These are phyloP conservation scores for Metarhizium brunneum DNA, from an alignment of 2,329 filamentous ascomycete species.

Conservation along the genomic window DNA sequence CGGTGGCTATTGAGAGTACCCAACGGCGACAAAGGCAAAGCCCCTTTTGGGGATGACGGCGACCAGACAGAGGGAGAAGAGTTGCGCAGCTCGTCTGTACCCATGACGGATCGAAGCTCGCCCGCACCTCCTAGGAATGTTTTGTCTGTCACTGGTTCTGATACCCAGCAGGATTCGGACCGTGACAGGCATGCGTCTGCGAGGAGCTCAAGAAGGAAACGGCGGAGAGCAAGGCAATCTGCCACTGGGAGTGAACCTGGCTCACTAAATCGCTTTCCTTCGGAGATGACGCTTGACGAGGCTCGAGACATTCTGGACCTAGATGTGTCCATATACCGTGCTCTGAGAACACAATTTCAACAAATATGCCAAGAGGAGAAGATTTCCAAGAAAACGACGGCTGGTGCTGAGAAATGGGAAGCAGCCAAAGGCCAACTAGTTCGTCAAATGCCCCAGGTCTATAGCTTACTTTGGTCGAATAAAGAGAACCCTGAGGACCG, in stretches of 20 bases:
- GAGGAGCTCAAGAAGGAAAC: slow-evolving; percentile 36
- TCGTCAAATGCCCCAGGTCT: slow-evolving; percentile 53
- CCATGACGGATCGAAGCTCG: not conserved
- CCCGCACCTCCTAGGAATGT: not conserved
- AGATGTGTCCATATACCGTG: slow-evolving; percentile 52
- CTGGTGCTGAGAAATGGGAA: slow-evolving; percentile 66
- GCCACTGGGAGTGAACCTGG: slow-evolving; percentile 50
- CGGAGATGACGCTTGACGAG: slow-evolving; percentile 74
- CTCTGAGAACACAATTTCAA: slow-evolving; percentile 58
- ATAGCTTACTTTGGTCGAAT: slow-evolving; percentile 48
- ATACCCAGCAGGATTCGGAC: slow-evolving; percentile 1
- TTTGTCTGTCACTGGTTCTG: not conserved
- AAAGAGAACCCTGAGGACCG: slow-evolving; percentile 51
- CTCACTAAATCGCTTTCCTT: slow-evolving; percentile 66
- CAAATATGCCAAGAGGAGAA: slow-evolving; percentile 57
- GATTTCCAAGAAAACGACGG: slow-evolving; percentile 67
- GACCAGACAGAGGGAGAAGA: slow-evolving; percentile 9
- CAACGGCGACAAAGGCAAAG: slow-evolving; percentile 48
- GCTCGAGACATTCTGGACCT: slow-evolving; percentile 61
- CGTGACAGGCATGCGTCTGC: not conserved
- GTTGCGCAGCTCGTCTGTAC: not conserved
- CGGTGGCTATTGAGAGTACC: slow-evolving; percentile 56
- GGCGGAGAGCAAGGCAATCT: slow-evolving; percentile 59
- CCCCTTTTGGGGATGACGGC: slow-evolving; percentile 46
- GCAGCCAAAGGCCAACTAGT: slow-evolving; percentile 59